Conservation (phyloP, 169 alveolate species). For the Theileria orientalis region DNA sequence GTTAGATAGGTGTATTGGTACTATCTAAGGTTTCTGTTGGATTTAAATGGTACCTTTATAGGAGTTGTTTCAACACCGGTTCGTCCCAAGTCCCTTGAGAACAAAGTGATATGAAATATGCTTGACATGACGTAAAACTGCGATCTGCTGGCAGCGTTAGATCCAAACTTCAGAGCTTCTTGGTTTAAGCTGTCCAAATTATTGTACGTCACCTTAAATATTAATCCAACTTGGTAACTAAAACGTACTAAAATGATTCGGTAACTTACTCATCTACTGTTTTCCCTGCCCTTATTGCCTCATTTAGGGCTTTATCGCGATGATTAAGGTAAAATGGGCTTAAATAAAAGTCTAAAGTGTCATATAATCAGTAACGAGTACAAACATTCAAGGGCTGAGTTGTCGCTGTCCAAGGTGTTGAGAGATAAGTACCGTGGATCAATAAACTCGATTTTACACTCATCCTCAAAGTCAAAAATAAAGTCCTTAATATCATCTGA, state of each 20-base stretch:
- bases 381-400: slow-evolving; percentile 64
- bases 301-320: slow-evolving; percentile 62
- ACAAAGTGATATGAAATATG: slow-evolving; percentile 59
- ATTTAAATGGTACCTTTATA: slow-evolving; percentile 36
- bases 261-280: slow-evolving; percentile 47
- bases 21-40: too few species aligned
- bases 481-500: slow-evolving; percentile 39
- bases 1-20: neutral
- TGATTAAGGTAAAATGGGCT: slow-evolving; percentile 65
- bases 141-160: slow-evolving; percentile 26
- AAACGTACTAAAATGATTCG: neutral
- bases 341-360: slow-evolving; percentile 40
- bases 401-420: slow-evolving; percentile 49
- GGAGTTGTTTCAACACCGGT: slow-evolving; percentile 55
- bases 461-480: slow-evolving; percentile 40
- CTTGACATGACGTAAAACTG: slow-evolving; percentile 47
- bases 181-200: slow-evolving; percentile 38
- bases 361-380: neutral
- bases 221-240: slow-evolving; percentile 55
- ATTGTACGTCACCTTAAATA: slow-evolving; percentile 61
- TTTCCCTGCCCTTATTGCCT: slow-evolving; percentile 42
- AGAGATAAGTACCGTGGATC: slow-evolving; percentile 54
- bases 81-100: slow-evolving; percentile 50
- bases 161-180: slow-evolving; percentile 10
- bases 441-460: slow-evolving; percentile 51